Conservation (phyloP, 441 rosid genomes). For the Syzygium syzygioides region DNA sequence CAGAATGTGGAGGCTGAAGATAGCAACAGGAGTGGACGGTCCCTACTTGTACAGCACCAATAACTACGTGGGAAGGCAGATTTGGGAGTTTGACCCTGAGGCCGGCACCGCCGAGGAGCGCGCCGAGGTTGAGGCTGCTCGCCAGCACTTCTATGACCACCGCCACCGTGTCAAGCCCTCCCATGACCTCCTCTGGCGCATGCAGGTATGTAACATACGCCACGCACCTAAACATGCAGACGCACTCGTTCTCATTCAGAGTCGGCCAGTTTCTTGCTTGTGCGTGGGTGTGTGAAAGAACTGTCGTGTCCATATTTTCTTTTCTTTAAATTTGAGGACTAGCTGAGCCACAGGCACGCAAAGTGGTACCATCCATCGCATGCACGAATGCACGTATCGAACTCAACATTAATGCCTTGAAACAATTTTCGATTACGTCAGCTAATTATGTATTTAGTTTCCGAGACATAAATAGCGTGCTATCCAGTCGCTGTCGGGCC, state of each 20-base stretch:
- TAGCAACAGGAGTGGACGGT: slow-evolving; percentile 30
- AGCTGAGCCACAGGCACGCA: background rate
- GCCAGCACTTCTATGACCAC: slow-evolving; percentile 25
- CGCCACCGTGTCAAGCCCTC: slow-evolving; percentile 36
- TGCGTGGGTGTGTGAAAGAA: background rate
- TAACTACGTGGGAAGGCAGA: slow-evolving; percentile 47
- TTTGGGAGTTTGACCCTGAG: slow-evolving; percentile 45
- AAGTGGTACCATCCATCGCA: background rate
- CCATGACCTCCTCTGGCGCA: slow-evolving; percentile 49
- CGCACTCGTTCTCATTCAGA: background rate
- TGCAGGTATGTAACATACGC: slow-evolving; percentile 26
- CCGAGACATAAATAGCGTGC: background rate
- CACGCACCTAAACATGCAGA: background rate
- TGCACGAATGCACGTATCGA: background rate
- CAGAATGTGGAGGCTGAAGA: slow-evolving; percentile 51
- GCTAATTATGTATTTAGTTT: background rate
- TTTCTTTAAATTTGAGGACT: too few relatives aligned
- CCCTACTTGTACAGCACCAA: slow-evolving; percentile 50
- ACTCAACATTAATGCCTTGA: background rate
- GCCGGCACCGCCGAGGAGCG: slow-evolving; percentile 39
- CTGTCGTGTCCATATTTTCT: background rate
- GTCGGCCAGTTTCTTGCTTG: background rate
- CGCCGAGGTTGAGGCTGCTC: slow-evolving; percentile 39
- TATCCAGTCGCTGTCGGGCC: background rate
- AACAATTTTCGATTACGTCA: background rate